A percentile compares a stretch with the other conserved stretches of the same genome.
phyloP scores from a whole-genome alignment of 352 stramenopile genomes.

The Phytophthora capsici region DNA sequence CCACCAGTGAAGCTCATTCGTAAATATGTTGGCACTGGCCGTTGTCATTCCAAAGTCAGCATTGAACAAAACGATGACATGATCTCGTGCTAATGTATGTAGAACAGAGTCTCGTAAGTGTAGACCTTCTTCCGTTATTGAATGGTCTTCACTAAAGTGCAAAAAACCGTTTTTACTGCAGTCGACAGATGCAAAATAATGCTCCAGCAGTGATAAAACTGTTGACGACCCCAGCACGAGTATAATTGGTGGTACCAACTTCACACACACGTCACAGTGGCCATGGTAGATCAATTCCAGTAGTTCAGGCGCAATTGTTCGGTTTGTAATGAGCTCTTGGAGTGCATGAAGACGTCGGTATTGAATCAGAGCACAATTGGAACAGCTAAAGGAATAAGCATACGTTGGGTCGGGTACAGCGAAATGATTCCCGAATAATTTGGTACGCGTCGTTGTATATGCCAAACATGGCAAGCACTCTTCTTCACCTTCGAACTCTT shows the following conservation, averaged over 20 bases:
- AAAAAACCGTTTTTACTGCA: slow-evolving; percentile 9
- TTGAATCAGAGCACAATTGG: slow-evolving; percentile 19
- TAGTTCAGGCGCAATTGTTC: neutral
- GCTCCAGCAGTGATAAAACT: slow-evolving; percentile 24
- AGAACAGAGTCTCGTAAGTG: slow-evolving; percentile 16
- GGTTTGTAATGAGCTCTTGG: slow-evolving; percentile 14
- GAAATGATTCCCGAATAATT: neutral
- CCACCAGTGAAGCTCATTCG: slow-evolving; percentile 33
- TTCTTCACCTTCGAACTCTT: neutral
- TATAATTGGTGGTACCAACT: slow-evolving; percentile 23
- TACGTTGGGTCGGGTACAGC: neutral
- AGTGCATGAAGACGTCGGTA: slow-evolving; percentile 17
- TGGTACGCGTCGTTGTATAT: slow-evolving; percentile 2
- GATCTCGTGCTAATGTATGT: slow-evolving; percentile 15
- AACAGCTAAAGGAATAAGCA: slow-evolving; percentile 6
- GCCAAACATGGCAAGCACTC: slow-evolving; percentile 13
- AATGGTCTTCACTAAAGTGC: neutral
- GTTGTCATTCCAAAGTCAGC: slow-evolving; percentile 42
- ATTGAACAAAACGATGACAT: slow-evolving; percentile 37
- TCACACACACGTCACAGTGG: slow-evolving; percentile 30
- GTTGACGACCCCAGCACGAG: slow-evolving; percentile 20
- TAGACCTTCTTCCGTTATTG: neutral
- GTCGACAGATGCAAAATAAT: slow-evolving; percentile 40
- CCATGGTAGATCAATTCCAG: slow-evolving; percentile 40
- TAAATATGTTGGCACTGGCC: slow-evolving; percentile 37